Evolutionary conservation across 2,329 filamentous ascomycete genomes (phyloP).

Genomic region (Aurifilum marmelostoma): DNA sequence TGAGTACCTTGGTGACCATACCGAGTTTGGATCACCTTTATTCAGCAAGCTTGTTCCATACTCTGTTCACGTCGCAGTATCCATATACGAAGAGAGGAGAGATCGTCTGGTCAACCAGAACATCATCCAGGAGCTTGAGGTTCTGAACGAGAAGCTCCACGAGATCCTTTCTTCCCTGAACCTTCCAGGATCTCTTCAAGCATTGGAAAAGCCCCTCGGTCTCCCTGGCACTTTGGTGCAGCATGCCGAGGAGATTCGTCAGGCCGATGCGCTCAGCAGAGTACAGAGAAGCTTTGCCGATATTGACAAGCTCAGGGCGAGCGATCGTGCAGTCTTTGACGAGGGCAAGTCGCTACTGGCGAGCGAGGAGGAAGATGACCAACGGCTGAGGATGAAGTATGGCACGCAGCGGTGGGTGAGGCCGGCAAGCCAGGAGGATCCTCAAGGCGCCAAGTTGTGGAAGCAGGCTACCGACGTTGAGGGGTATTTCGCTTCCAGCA

Average conservation of each 20-base stretch:
- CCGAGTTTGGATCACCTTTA: constrained; percentile 79
- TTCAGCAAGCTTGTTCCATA: constrained; percentile 94
- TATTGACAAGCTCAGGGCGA: constrained; percentile 84
- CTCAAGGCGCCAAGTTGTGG: constrained; percentile 70
- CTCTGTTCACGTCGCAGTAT: constrained; percentile 91
- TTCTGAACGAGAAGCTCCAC: constrained; percentile 77
- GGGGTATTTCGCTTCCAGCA: constrained; percentile 75
- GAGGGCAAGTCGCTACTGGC: constrained; percentile 80
- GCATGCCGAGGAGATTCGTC: constrained; percentile 91
- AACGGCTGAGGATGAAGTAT: constrained; percentile 72
- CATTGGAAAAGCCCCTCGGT: constrained; percentile 90
- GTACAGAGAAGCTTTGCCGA: constrained; percentile 82
- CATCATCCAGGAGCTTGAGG: constrained; percentile 83
- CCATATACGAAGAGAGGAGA: constrained; percentile 89
- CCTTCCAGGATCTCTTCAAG: constrained; percentile 89
- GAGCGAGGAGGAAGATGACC: constrained; percentile 83
- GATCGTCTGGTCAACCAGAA: constrained; percentile 89
- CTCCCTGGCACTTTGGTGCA: constrained; percentile 82
- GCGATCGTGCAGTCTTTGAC: constrained; percentile 76
- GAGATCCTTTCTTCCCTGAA: constrained; percentile 80
- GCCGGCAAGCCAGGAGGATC: constrained; percentile 69
- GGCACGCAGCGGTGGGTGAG: constrained; percentile 87
- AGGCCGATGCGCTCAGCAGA: constrained; percentile 81
- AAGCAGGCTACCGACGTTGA: constrained; percentile 77
- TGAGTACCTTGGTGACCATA: constrained; percentile 76